phyloP scores from a whole-genome alignment of 1,139 yeast species.

The Kluyveromyces marxianus region DNA sequence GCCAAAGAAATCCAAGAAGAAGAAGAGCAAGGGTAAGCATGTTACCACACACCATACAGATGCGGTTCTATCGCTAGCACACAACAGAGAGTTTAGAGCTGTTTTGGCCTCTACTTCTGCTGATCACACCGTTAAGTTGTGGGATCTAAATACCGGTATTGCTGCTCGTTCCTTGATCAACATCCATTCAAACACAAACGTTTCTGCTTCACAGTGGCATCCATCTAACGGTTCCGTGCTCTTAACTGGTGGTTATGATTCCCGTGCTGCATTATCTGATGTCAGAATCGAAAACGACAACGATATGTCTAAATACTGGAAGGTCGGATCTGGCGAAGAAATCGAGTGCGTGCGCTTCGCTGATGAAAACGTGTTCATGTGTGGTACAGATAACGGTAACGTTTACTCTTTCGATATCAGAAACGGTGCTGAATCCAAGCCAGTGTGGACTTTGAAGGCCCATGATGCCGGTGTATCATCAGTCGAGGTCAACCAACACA shows the following conservation, averaged over 20 bases:
- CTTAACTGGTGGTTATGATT: constrained; percentile 90
- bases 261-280: constrained; percentile 71
- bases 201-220: constrained; percentile 86
- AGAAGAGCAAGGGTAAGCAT: constrained; percentile 46
- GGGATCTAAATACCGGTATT: constrained; percentile 76
- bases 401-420: constrained; percentile 86
- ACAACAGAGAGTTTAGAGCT: constrained; percentile 74
- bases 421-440: constrained; percentile 44
- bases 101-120: constrained; percentile 93
- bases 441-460: constrained; percentile 94
- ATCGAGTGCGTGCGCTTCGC: constrained; percentile 78
- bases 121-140: constrained; percentile 85
- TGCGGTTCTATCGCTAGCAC: constrained; percentile 83
- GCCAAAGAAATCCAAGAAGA: constrained; percentile 39
- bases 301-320: constrained; percentile 54
- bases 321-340: constrained; percentile 65
- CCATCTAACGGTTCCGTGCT: constrained; percentile 64
- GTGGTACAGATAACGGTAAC: constrained; percentile 89
- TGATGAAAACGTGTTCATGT: constrained; percentile 61
- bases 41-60: constrained; percentile 82
- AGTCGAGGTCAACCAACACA: constrained; percentile 56
- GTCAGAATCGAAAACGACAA: constrained; percentile 66
- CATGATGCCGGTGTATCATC: constrained; percentile 92
- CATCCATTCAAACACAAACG: constrained; percentile 52
- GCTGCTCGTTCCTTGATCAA: constrained; percentile 65